Evolutionary conservation across 768 basidiomycete species (phyloP), one percentile per base, ranked within the genome.

Genomic region (Lactarius tabidus): DNA sequence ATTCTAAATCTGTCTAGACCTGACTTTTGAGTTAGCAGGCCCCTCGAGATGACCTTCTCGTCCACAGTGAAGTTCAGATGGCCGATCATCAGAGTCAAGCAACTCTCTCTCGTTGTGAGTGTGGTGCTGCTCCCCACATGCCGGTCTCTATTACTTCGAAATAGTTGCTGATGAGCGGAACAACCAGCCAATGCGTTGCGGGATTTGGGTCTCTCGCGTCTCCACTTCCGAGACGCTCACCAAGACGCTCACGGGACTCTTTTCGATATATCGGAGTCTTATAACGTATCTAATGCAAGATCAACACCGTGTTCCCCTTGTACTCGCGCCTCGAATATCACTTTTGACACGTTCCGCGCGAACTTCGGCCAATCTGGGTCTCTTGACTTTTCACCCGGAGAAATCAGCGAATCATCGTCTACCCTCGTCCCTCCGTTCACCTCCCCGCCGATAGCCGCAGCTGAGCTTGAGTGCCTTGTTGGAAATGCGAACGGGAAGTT

Each of bases 381-480:
- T 33, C 31, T 18, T 18, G 57, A 52, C 9, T 29, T 17, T 31
- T 45, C 52, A 38, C 65, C 43, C 2, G 57, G 38, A 54, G 56
- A 53, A 43, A 36, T 35, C 33, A 36, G 39, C 57, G 52, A 23
- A 41, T 36, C 35, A 15, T n/a, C 58, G 55, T 82, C 81, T 28
- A 88, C 85, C 23, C 75, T 88, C 48, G 77, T 87, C 55, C 83
- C 77, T 69, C 74, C 79, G 52, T 80, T 81, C n/a, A 79, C 77
- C 18, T 76, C 81, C 4, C 79, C 83, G 33, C 76, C 77, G 35
- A 76, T 80, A 69, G 85, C 79, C 57, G 79, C 82, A 8, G 80
- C 80, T 20, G 86, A 89, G 70, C 79, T 89, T 56, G 84, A 82
- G 63, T 74, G 81, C 36, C 79, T 90, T 58, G 80, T 91, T 8